A percentile compares a stretch with the other conserved stretches of the same genome.
Evolutionary conservation across 441 rosid genomes (phyloP).

Genomic region (Bruguiera hainesii): DNA sequence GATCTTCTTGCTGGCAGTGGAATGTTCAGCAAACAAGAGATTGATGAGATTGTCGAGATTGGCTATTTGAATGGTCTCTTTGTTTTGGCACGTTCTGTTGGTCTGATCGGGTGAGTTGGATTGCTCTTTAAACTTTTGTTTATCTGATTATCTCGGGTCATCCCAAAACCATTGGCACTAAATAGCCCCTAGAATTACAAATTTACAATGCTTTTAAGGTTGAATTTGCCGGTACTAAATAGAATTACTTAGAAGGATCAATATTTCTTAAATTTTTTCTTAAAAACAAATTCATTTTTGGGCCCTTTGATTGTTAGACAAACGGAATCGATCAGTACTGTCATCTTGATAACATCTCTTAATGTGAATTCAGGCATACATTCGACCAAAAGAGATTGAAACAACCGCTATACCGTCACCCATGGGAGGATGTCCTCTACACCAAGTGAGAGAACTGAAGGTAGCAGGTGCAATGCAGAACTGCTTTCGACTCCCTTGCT

Average conservation of each 20-base stretch:
- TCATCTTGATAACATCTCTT: neutral
- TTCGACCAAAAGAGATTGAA: constrained; percentile 92
- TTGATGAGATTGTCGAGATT: constrained; percentile 80
- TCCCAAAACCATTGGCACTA: constrained; percentile 5
- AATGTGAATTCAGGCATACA: constrained; percentile 50
- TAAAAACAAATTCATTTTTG: no score
- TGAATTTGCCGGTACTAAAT: no score
- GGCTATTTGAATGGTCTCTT: constrained; percentile 94
- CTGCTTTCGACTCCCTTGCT: constrained; percentile 2
- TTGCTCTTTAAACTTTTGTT: constrained; percentile 2
- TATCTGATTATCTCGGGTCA: constrained; percentile 7
- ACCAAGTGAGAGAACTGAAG: constrained; percentile 46
- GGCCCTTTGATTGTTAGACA: neutral
- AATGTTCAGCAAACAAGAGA: constrained; percentile 91
- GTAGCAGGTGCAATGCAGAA: constrained; percentile 10
- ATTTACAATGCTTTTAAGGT: no score
- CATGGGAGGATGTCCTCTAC: constrained; percentile 93
- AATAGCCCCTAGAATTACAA: neutral
- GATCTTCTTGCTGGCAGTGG: constrained; percentile 98
- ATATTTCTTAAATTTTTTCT: no score
- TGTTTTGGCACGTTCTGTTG: constrained; percentile 86
- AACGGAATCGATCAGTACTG: neutral
- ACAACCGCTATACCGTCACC: constrained; percentile 83
- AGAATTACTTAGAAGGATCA: no score
- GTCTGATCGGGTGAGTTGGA: constrained; percentile 75